Evolutionary conservation across 2,329 filamentous ascomycete genomes (phyloP), one percentile per base, ranked within the genome.

Genomic region (Microdochium trichocladiopsis): DNA sequence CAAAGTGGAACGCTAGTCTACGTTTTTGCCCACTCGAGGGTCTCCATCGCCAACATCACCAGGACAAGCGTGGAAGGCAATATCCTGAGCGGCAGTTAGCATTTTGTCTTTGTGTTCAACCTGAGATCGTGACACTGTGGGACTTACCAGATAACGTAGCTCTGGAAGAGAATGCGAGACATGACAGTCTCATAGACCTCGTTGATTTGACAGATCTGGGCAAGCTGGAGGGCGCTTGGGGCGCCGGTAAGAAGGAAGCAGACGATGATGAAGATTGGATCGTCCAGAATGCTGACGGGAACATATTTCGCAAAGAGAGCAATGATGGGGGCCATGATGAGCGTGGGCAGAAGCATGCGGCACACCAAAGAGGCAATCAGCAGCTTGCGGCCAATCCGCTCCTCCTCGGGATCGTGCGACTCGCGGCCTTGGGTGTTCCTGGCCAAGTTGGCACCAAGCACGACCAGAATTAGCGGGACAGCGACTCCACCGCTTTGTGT

Each of bases 151-250:
- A 96, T 86, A 54, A 99, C 90, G 66, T 95, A 95, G 72, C 93
- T 96, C 75, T 96, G 93, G 75, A 97, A 96, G 50, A 97, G 73
- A 52, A 99, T 79, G 67, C 84, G 88, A 56, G 89, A 88, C 92
- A 99, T 97, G 49, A 94, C 90, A 18, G 87, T 84, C 76, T 97
- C 93, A 69, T 90, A 99, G 10, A 99, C 94, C 57, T 87, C 87
- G 70, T 99, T 99, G 72, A 97, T 88, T 77, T 97, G 94, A 72
- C 94, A 99, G 55, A 99, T 99, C 72, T 99, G 94, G 6, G 94
- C 93, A 64, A 99, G 75, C 72, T 99, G 94, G 57, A 99, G 77
- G 24, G 94, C 94, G 57, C 88, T 95, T 5, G 94, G 94, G 2
- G 94, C 94, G 33, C 94, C 94, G 0, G 90, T 93, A 59, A 99